Conservation (phyloP, 495 filamentous ascomycete genomes). For the Penicillium arizonense region DNA sequence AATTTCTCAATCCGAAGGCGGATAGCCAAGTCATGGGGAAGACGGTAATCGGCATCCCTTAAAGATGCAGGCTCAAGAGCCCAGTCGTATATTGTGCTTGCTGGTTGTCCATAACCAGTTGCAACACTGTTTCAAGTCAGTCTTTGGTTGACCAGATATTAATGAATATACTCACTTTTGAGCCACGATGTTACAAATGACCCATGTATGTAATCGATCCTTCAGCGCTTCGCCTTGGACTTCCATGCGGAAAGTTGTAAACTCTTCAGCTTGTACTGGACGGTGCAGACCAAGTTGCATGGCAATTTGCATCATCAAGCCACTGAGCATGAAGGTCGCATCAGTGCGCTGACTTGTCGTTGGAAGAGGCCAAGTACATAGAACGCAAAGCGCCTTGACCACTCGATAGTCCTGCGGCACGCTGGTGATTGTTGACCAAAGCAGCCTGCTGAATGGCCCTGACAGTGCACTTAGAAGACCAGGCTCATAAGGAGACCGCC, state of each 20-base stretch:
- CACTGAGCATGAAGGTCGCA: conserved; percentile 85
- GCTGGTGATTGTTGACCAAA: conserved; percentile 79
- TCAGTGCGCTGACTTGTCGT: conserved; percentile 83
- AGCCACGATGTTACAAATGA: conserved; percentile 87
- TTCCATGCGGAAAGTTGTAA: conserved; percentile 77
- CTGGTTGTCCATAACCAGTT: conserved; percentile 87
- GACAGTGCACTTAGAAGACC: conserved; percentile 68
- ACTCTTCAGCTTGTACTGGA: conserved; percentile 88
- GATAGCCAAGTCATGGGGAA: conserved; percentile 65
- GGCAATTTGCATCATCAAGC: conserved; percentile 92
- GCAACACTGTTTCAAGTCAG: conserved; percentile 57
- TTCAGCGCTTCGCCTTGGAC: conserved; percentile 80
- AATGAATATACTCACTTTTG: conserved; percentile 54
- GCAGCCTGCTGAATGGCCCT: conserved; percentile 66
- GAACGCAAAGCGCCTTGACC: conserved; percentile 83
- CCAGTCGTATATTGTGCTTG: conserved; percentile 84
- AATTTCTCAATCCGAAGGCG: conserved; percentile 82
- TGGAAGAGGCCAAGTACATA: conserved; percentile 91
- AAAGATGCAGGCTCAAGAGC: conserved; percentile 67
- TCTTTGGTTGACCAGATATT: neutral
- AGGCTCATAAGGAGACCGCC: conserved; percentile 67
- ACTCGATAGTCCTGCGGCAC: conserved; percentile 84
- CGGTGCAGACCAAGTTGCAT: conserved; percentile 88
- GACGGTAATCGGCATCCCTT: conserved; percentile 60
- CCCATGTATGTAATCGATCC: conserved; percentile 86